Evolutionary conservation across 2,329 filamentous ascomycete species (phyloP).

Genomic region (Ceratocystis alfenasii): DNA sequence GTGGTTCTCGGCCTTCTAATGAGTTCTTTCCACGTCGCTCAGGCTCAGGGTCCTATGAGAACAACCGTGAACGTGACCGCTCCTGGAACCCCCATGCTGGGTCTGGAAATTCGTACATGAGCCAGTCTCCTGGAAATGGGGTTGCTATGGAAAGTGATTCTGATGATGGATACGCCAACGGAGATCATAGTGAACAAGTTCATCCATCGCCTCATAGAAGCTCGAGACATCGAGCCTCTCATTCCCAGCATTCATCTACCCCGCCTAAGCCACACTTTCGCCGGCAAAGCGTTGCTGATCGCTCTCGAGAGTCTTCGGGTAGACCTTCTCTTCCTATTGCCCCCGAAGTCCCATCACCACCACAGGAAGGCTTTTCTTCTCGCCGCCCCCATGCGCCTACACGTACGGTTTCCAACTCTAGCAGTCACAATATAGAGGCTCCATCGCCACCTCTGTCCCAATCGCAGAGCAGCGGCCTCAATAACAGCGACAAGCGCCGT

Average conservation of each 20-base stretch:
- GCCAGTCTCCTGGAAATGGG: slow-evolving; percentile 14
- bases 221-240: slow-evolving; percentile 12
- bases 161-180: slow-evolving; percentile 2
- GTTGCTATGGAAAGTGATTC: slow-evolving; percentile 12
- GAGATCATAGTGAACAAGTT: not conserved
- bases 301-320: slow-evolving; percentile 6
- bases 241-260: slow-evolving; percentile 11
- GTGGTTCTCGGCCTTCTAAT: not conserved
- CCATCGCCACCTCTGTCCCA: slow-evolving; percentile 6
- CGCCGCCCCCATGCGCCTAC: slow-evolving; percentile 11
- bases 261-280: slow-evolving; percentile 7
- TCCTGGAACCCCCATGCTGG: slow-evolving; percentile 5
- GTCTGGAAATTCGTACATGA: slow-evolving; percentile 13
- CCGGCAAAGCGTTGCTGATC: slow-evolving; percentile 9
- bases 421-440: not conserved
- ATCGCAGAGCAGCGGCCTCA: not conserved
- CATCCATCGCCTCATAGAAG: not conserved
- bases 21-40: slow-evolving; percentile 13
- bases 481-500: slow-evolving; percentile 13
- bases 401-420: slow-evolving; percentile 13
- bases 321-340: not conserved
- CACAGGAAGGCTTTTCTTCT: not conserved
- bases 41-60: slow-evolving; percentile 15
- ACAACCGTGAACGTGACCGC: slow-evolving; percentile 6
- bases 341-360: not conserved